phyloP scores from a whole-genome alignment of 768 basidiomycete species.

The Boletus eberwhitei region DNA sequence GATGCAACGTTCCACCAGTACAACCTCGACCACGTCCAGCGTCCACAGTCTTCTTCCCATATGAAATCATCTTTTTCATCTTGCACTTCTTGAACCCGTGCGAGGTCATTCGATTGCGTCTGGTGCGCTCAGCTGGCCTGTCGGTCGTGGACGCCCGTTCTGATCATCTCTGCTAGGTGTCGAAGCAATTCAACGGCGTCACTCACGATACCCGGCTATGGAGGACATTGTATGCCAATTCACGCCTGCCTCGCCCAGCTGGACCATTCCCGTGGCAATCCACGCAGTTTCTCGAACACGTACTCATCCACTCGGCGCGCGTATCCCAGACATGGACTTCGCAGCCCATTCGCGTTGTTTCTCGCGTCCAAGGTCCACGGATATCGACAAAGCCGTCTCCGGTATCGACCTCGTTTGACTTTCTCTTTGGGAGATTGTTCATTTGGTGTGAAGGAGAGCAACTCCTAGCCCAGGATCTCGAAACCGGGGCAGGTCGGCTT shows the following conservation, averaged over 20 bases:
- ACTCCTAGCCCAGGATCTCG: constrained; percentile 19
- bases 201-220: constrained; percentile 17
- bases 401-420: constrained; percentile 16
- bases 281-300: constrained; percentile 14
- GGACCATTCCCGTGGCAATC: constrained; percentile 25
- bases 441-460: constrained; percentile 22
- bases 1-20: constrained; percentile 11
- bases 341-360: constrained; percentile 7
- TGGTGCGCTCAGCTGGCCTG: constrained; percentile 5
- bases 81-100: constrained; percentile 12
- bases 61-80: constrained; percentile 18
- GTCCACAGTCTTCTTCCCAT: constrained; percentile 7
- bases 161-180: constrained; percentile 16
- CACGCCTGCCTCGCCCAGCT: constrained; percentile 18
- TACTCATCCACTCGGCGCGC: constrained; percentile 17
- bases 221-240: constrained; percentile 16
- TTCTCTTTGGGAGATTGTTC: constrained; percentile 24
- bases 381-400: constrained; percentile 12
- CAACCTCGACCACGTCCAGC: background rate
- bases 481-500: constrained; percentile 20
- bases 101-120: constrained; percentile 17
- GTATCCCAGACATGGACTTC: constrained; percentile 22
- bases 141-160: background rate
- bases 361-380: constrained; percentile 13
- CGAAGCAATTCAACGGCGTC: constrained; percentile 14